Percentiles rank a stretch among this genome's conserved stretches.
Evolutionary conservation across 1,139 yeast genomes (phyloP).

Genomic region (Meyerozyma guilliermondii): DNA sequence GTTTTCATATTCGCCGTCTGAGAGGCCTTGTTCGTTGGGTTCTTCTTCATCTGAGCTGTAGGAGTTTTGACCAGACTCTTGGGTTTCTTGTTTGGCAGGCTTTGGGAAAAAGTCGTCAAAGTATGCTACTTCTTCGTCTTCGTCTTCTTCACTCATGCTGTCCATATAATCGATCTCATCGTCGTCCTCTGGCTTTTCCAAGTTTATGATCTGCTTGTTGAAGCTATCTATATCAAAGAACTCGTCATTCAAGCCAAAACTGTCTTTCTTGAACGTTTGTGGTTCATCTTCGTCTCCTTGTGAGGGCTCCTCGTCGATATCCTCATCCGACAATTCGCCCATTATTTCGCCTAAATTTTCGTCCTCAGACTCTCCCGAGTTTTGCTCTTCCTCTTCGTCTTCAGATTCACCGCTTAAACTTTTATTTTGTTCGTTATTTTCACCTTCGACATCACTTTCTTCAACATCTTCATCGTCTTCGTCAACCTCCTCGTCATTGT

Average conservation of each 20-base stretch:
- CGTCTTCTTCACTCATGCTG: slow-evolving; percentile 49
- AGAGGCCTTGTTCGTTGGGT: slow-evolving; percentile 32
- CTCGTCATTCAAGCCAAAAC: slow-evolving; percentile 72
- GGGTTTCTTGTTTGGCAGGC: slow-evolving; percentile 23
- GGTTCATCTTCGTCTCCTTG: slow-evolving; percentile 15
- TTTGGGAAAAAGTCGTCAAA: slow-evolving; percentile 73
- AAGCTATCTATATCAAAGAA: slow-evolving; percentile 84
- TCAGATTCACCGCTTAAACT: slow-evolving; percentile 15
- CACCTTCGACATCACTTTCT: slow-evolving; percentile 17
- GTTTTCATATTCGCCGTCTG: slow-evolving; percentile 45
- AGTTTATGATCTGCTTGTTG: slow-evolving; percentile 71
- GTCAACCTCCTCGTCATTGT: slow-evolving; percentile 19
- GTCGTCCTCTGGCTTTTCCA: slow-evolving; percentile 46
- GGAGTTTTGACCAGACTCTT: slow-evolving; percentile 17
- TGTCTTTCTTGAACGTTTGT: slow-evolving; percentile 34
- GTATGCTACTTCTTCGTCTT: slow-evolving; percentile 60
- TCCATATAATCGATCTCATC: slow-evolving; percentile 59
- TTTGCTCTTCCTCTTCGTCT: slow-evolving; percentile 8
- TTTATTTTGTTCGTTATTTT: slow-evolving; percentile 14
- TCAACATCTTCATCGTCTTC: slow-evolving; percentile 16
- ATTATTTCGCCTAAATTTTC: slow-evolving; percentile 14
- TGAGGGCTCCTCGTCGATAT: slow-evolving; percentile 15
- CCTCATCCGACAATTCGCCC: slow-evolving; percentile 8
- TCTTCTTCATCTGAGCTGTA: slow-evolving; percentile 20
- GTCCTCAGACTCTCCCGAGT: slow-evolving; percentile 10